phyloP scores from a whole-genome alignment of 305 asterid genomes.

The Fraxinus ornus region DNA sequence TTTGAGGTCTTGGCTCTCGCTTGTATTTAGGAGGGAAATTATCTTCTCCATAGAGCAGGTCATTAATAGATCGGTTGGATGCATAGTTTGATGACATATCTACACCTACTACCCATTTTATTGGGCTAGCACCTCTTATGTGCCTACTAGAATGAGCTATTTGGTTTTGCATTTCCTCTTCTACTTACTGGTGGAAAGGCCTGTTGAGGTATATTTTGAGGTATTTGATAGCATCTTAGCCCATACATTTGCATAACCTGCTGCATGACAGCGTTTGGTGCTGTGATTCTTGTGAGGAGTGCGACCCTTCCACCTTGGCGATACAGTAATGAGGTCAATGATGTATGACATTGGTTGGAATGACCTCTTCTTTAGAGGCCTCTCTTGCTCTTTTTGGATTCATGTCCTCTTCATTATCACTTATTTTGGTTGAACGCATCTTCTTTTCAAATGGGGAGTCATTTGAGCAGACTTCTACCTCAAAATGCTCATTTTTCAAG shows the following conservation, averaged over 20 bases:
- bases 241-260: neutral
- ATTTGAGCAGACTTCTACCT: neutral
- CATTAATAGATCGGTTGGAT: too few relatives aligned
- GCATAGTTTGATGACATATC: neutral
- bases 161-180: neutral
- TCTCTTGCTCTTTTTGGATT: neutral
- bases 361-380: neutral
- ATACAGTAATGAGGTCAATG: neutral
- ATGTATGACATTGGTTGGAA: neutral
- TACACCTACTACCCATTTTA: neutral
- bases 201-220: neutral
- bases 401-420: neutral
- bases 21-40: too few relatives aligned
- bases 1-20: neutral
- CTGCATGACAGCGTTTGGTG: neutral
- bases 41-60: neutral
- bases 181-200: neutral
- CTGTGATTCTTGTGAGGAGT: neutral
- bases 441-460: neutral
- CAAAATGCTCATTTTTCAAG: too few relatives aligned
- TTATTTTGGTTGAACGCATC: neutral
- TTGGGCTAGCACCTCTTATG: neutral
- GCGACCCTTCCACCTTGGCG: neutral
- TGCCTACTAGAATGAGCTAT: too few relatives aligned
- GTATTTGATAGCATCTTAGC: neutral